phyloP scores from a whole-genome alignment of 495 filamentous ascomycete genomes.

The Echria macrotheca region DNA sequence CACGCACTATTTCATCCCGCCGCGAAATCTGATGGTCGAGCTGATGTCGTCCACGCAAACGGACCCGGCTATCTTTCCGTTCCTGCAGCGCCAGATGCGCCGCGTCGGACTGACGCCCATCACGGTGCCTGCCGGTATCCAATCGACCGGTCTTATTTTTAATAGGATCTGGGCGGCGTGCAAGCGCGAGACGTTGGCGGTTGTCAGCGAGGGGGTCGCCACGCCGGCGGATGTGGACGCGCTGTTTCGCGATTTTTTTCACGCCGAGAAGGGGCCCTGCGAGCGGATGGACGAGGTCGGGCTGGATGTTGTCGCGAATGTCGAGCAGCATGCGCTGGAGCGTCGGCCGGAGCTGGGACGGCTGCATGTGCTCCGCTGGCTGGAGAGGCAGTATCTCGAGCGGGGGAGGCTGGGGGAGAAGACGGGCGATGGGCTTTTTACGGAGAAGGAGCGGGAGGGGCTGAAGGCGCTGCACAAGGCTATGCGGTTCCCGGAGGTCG shows the following conservation, averaged over 20 bases:
- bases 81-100: constrained; percentile 36
- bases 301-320: constrained; percentile 38
- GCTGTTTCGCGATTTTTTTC: constrained; percentile 44
- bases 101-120: constrained; percentile 41
- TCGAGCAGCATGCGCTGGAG: constrained; percentile 34
- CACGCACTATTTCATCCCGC: constrained; percentile 55
- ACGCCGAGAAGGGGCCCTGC: constrained; percentile 40
- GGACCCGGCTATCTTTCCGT: constrained; percentile 35
- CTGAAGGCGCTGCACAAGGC: constrained; percentile 19
- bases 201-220: constrained; percentile 46
- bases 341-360: constrained; percentile 12
- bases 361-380: constrained; percentile 26
- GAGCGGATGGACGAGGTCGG: constrained; percentile 47
- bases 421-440: constrained; percentile 29
- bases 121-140: constrained; percentile 28
- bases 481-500: constrained; percentile 17
- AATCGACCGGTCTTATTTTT: constrained; percentile 54
- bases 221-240: constrained; percentile 37
- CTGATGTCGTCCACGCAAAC: constrained; percentile 53
- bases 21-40: constrained; percentile 46
- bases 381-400: constrained; percentile 35
- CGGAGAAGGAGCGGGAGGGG: constrained; percentile 20
- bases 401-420: constrained; percentile 41
- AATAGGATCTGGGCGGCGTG: constrained; percentile 56
- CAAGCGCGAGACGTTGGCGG: constrained; percentile 49